These are phyloP conservation scores for Aspergillus jensenii DNA, from an alignment of 2,329 filamentous ascomycete genomes.

Conservation along the genomic window DNA sequence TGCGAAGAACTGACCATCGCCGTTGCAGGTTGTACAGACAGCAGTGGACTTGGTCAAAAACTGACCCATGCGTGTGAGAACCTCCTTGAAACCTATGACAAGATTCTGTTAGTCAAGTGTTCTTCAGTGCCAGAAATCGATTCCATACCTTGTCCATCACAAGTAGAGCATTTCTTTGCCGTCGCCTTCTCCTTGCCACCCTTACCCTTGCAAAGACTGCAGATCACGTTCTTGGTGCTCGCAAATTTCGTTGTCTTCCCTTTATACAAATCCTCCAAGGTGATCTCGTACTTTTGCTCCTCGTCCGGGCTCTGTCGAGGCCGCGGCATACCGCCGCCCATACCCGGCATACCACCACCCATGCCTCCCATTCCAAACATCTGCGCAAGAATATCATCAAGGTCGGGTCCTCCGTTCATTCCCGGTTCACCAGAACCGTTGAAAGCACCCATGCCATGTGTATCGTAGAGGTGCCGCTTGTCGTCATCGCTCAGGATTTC, in stretches of 20 bases:
- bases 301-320: slow-evolving; percentile 73
- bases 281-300: slow-evolving; percentile 87
- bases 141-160: slow-evolving; percentile 68
- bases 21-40: slow-evolving; percentile 78
- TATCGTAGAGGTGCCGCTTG: slow-evolving; percentile 87
- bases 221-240: slow-evolving; percentile 91
- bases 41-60: slow-evolving; percentile 79
- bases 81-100: slow-evolving; percentile 63
- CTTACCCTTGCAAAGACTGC: slow-evolving; percentile 79
- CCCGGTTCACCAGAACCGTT: slow-evolving; percentile 71
- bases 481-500: slow-evolving; percentile 97
- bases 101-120: slow-evolving; percentile 2
- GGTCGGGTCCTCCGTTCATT: slow-evolving; percentile 63
- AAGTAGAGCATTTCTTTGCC: slow-evolving; percentile 76
- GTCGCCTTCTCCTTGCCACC: slow-evolving; percentile 93
- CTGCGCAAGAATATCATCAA: slow-evolving; percentile 89
- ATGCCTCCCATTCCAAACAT: slow-evolving; percentile 74
- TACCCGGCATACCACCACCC: slow-evolving; percentile 39
- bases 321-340: slow-evolving; percentile 41
- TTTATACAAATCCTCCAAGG: slow-evolving; percentile 93
- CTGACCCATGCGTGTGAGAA: slow-evolving; percentile 79
- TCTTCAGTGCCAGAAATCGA: no score
- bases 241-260: slow-evolving; percentile 97
- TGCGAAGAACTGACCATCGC: slow-evolving; percentile 82
- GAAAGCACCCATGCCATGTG: slow-evolving; percentile 93